Evolutionary conservation across 179 eudicot genomes (phyloP).

Genomic region (Carnegiea gigantea): DNA sequence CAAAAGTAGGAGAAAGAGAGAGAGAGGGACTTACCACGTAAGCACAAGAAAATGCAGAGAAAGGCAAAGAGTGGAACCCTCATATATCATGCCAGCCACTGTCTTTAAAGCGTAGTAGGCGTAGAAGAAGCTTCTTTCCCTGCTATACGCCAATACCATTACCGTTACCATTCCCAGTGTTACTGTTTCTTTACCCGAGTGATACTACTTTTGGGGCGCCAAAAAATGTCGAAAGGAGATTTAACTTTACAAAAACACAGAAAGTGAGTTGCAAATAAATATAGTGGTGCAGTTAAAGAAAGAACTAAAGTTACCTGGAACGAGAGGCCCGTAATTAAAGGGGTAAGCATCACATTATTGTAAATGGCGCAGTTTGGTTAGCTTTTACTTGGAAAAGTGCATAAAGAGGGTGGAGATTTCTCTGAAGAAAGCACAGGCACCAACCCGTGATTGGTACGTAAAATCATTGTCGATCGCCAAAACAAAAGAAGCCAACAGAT

Average conservation of each 20-base stretch:
- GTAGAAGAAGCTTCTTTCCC: constrained; percentile 54
- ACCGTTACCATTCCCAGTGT: constrained; percentile 3
- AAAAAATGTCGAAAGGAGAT: not conserved
- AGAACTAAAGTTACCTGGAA: too few relatives aligned
- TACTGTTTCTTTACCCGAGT: too few relatives aligned
- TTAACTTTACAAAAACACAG: not conserved
- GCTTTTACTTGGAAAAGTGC: not conserved
- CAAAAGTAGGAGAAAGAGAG: not conserved
- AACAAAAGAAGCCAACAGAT: not conserved
- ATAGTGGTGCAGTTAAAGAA: too few relatives aligned
- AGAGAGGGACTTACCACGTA: constrained; percentile 50
- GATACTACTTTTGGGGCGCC: too few relatives aligned
- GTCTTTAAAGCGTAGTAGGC: constrained; percentile 61
- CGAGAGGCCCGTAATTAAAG: too few relatives aligned
- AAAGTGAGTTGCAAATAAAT: not conserved
- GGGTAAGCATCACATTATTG: too few relatives aligned
- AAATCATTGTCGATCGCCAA: not conserved
- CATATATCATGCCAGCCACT: constrained; percentile 52
- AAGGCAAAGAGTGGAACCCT: constrained; percentile 60
- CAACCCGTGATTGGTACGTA: not conserved
- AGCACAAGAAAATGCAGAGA: too few relatives aligned
- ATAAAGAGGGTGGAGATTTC: not conserved
- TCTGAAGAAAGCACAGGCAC: not conserved
- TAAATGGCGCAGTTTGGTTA: too few relatives aligned
- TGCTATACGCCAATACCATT: constrained; percentile 72